Evolutionary conservation across 257 asterid genomes (phyloP).

Genomic region (Solanum pinnatisectum): DNA sequence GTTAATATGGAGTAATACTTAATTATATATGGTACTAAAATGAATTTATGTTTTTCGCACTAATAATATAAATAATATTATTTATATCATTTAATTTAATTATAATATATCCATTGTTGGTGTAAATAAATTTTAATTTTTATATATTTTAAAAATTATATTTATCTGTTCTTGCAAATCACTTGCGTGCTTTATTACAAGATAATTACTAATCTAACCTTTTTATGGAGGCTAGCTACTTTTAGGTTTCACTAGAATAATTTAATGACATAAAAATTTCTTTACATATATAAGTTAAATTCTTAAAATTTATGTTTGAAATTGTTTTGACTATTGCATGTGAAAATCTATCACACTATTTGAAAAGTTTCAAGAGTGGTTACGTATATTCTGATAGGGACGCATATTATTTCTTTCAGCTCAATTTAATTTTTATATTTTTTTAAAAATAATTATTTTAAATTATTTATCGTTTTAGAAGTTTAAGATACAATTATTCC

Average conservation of each 20-base stretch:
- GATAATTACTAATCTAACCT: not conserved
- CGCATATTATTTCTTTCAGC: not conserved
- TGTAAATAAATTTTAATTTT: too few relatives aligned
- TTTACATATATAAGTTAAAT: not conserved
- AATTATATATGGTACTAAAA: not conserved
- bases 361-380: constrained; percentile 27
- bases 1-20: not conserved
- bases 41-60: not conserved
- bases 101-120: not conserved
- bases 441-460: too few relatives aligned
- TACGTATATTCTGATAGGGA: constrained; percentile 18
- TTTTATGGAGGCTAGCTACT: not conserved
- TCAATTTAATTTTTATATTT: not conserved
- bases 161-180: not conserved
- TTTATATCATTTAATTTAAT: too few relatives aligned
- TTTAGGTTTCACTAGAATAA: not conserved
- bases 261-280: not conserved
- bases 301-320: not conserved
- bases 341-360: not conserved
- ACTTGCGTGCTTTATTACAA: not conserved
- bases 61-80: not conserved
- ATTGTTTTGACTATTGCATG: not conserved
- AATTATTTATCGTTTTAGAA: not conserved
- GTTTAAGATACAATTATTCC: not conserved
- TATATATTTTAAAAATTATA: too few relatives aligned